Evolutionary conservation across 2,329 filamentous ascomycete species (phyloP).

Genomic region (Aspergillus terreus): DNA sequence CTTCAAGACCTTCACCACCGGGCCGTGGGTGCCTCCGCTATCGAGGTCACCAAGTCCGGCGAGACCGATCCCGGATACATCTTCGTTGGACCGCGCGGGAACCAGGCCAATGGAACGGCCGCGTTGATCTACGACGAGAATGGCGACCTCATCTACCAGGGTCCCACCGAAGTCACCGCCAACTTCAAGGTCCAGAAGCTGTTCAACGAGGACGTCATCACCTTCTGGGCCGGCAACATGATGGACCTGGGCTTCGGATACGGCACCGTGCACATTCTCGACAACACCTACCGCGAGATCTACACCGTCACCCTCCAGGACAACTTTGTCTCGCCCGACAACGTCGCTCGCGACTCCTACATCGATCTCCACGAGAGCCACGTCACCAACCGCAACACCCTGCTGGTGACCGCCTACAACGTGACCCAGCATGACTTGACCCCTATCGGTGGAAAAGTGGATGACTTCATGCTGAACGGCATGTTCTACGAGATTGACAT

Average conservation of each 20-base stretch:
- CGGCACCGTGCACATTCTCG: conserved; percentile 29
- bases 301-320: conserved; percentile 27
- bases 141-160: conserved; percentile 34
- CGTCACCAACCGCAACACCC: conserved; percentile 30
- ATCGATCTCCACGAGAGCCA: conserved; percentile 35
- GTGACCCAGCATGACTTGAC: conserved; percentile 31
- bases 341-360: conserved; percentile 21
- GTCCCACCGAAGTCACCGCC: conserved; percentile 27
- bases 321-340: conserved; percentile 22
- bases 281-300: conserved; percentile 32
- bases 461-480: conserved; percentile 31
- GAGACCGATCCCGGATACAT: conserved; percentile 30
- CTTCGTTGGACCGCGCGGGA: conserved; percentile 31
- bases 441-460: conserved; percentile 25
- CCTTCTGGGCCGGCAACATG: conserved; percentile 33
- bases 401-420: conserved; percentile 35
- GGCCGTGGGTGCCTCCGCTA: conserved; percentile 19
- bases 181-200: conserved; percentile 35
- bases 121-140: conserved; percentile 36
- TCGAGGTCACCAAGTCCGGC: conserved; percentile 30
- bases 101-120: conserved; percentile 23
- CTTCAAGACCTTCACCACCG: conserved; percentile 14
- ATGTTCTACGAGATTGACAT: conserved; percentile 35
- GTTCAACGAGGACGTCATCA: conserved; percentile 32
- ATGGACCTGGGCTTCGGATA: conserved; percentile 26